These are phyloP conservation scores for Boechera divaricarpa DNA, from an alignment of 345 rosid species.

Conservation along the genomic window DNA sequence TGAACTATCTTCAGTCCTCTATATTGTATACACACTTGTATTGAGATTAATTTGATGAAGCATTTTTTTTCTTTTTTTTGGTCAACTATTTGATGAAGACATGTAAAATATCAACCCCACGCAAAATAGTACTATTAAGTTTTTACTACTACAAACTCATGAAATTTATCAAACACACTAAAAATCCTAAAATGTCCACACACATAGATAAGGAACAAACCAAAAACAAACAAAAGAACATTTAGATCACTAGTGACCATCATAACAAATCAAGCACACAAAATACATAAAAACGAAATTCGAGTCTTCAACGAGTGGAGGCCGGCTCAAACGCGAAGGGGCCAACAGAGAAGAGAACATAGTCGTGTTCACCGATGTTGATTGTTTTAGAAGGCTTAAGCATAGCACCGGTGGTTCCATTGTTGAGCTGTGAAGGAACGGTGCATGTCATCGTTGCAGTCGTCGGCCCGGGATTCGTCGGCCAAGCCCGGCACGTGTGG, in stretches of 20 bases:
- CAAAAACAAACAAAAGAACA: neutral
- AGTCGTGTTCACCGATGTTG: conserved; percentile 46
- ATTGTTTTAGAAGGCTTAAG: conserved; percentile 57
- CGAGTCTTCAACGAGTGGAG: conserved; percentile 50
- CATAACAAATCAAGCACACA: conserved; percentile 10
- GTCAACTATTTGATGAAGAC: no score
- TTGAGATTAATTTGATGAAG: no score
- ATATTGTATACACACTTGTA: no score
- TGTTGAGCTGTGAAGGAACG: conserved; percentile 58
- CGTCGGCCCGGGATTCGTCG: conserved; percentile 51
- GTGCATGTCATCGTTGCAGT: conserved; percentile 43
- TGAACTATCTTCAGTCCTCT: no score
- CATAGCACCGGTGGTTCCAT: conserved; percentile 57
- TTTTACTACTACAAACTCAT: no score
- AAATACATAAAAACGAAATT: neutral
- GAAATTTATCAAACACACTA: neutral
- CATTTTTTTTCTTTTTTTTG: no score
- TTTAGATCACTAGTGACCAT: neutral
- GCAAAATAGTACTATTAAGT: neutral
- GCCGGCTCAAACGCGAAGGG: conserved; percentile 84
- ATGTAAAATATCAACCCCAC: neutral
- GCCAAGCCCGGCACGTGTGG: conserved; percentile 68
- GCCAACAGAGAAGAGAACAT: conserved; percentile 63
- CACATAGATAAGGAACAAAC: neutral
- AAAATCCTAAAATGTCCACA: neutral